Evolutionary conservation across 2,329 filamentous ascomycete genomes (phyloP).

Genomic region (Venturia nashicola): DNA sequence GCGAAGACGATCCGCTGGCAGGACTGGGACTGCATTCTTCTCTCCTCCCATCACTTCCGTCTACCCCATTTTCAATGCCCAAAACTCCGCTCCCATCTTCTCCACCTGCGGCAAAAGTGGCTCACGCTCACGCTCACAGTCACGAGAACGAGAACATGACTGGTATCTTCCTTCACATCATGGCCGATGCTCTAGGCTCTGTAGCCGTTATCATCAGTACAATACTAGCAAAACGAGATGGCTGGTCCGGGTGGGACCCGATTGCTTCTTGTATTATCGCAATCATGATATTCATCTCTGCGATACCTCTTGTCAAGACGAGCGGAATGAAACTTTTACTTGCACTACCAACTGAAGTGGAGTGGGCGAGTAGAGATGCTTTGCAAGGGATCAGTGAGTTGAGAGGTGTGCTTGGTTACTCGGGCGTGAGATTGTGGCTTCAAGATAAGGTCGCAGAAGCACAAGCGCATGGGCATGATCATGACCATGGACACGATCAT

Average conservation of each 20-base stretch:
- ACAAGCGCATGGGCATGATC: conserved; percentile 26
- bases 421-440: conserved; percentile 84
- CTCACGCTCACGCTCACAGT: conserved; percentile 33
- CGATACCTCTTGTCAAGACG: conserved; percentile 74
- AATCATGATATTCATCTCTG: conserved; percentile 82
- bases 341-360: conserved; percentile 69
- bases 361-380: conserved; percentile 79
- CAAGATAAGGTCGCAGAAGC: conserved; percentile 47
- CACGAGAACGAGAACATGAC: conserved; percentile 97
- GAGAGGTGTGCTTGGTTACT: conserved; percentile 73
- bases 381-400: conserved; percentile 73
- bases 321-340: conserved; percentile 75
- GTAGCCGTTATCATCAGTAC: conserved; percentile 92
- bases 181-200: conserved; percentile 89
- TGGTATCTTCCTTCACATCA: conserved; percentile 89
- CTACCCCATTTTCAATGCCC: conserved; percentile 11
- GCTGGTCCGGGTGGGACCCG: conserved; percentile 91
- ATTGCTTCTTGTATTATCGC: conserved; percentile 90
- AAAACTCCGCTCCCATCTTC: conserved; percentile 12
- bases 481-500: conserved; percentile 27
- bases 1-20: conserved; percentile 33
- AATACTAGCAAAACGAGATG: conserved; percentile 70
- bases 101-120: conserved; percentile 8
- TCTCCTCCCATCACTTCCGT: conserved; percentile 23
- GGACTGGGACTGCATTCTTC: conserved; percentile 28